phyloP scores from a whole-genome alignment of 2,329 filamentous ascomycete genomes.

The Fusarium dimerum region DNA sequence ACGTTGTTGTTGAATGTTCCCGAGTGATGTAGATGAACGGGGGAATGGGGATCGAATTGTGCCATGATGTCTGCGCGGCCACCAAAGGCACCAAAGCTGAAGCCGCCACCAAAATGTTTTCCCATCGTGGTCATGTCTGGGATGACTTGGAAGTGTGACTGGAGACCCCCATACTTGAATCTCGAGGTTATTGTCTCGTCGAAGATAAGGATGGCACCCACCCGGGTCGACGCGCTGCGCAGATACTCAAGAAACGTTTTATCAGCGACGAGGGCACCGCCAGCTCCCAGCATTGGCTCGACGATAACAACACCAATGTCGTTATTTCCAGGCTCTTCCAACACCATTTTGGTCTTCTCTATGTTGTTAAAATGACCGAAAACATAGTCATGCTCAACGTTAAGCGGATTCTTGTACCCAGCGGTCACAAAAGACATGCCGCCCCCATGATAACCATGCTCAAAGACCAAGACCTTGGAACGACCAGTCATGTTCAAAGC shows the following conservation, averaged over 20 bases:
- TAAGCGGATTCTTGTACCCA: not conserved
- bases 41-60: slow-evolving; percentile 44
- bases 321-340: slow-evolving; percentile 17
- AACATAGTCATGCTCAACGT: slow-evolving; percentile 44
- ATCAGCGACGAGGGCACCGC: slow-evolving; percentile 51
- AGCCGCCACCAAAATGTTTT: slow-evolving; percentile 62
- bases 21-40: slow-evolving; percentile 41
- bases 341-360: slow-evolving; percentile 38
- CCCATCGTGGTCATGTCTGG: slow-evolving; percentile 61
- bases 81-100: slow-evolving; percentile 63
- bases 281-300: slow-evolving; percentile 61
- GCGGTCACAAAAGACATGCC: slow-evolving; percentile 37
- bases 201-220: slow-evolving; percentile 56
- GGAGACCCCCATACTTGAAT: slow-evolving; percentile 47
- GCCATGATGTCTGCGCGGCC: slow-evolving; percentile 54
- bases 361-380: slow-evolving; percentile 60
- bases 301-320: slow-evolving; percentile 60
- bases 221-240: slow-evolving; percentile 34
- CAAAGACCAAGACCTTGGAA: slow-evolving; percentile 45
- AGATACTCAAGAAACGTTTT: slow-evolving; percentile 49
- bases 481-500: slow-evolving; percentile 34
- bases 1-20: slow-evolving; percentile 65
- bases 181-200: slow-evolving; percentile 69
- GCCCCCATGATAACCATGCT: slow-evolving; percentile 34
- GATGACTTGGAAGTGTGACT: slow-evolving; percentile 37